Percentiles rank a stretch among this genome's conserved stretches.
These are phyloP conservation scores for Entrophospora sp. DNA, from an alignment of 192 early-diverging fungal species.

Conservation along the genomic window DNA sequence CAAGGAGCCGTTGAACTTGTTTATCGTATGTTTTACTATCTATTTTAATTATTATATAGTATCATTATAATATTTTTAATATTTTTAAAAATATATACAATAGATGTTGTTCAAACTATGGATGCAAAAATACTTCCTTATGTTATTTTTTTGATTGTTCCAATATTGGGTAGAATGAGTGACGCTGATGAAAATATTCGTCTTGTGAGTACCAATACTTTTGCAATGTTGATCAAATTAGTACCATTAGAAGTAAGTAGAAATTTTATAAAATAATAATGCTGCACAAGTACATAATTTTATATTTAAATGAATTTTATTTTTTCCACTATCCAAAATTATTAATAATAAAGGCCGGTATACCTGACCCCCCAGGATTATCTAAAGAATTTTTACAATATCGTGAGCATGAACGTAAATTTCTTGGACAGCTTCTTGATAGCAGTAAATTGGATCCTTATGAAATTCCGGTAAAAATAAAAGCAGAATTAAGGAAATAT, in stretches of 20 bases:
- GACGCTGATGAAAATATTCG: conserved; percentile 87
- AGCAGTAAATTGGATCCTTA: conserved; percentile 81
- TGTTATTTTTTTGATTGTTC: conserved; percentile 95
- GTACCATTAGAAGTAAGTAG: conserved; percentile 75
- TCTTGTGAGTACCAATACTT: conserved; percentile 84
- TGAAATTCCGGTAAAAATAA: conserved; percentile 79
- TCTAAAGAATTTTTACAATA: conserved; percentile 65
- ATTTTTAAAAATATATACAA: conserved; percentile 34
- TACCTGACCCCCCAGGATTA: conserved; percentile 89
- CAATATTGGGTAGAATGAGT: conserved; percentile 93
- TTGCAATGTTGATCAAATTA: conserved; percentile 92
- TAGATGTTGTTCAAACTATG: conserved; percentile 70
- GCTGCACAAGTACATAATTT: no score
- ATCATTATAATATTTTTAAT: neutral
- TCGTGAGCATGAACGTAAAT: conserved; percentile 83
- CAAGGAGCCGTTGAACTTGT: conserved; percentile 83
- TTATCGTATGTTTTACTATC: conserved; percentile 6
- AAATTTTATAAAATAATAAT: neutral
- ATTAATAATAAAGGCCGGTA: conserved; percentile 47
- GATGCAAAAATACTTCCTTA: conserved; percentile 84
- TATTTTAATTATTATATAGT: neutral
- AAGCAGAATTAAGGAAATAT: conserved; percentile 88
- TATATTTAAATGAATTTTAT: neutral
- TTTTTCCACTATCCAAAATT: neutral
- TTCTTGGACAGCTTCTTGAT: conserved; percentile 91